These are phyloP conservation scores for Leptosphaerulina australis DNA, from an alignment of 2,329 filamentous ascomycete species.

Conservation along the genomic window DNA sequence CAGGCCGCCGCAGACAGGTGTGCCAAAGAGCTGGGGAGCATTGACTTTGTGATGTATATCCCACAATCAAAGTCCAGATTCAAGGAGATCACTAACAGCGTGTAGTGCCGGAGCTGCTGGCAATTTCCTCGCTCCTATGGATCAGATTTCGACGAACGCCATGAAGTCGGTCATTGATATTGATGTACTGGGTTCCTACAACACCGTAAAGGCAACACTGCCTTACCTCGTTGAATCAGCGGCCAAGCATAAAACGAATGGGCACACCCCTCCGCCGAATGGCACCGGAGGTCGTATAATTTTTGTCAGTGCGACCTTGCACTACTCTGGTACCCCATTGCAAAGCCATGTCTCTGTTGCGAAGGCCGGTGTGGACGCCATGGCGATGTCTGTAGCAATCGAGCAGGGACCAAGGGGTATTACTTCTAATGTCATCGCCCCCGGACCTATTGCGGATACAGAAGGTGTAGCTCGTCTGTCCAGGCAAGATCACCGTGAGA, in stretches of 20 bases:
- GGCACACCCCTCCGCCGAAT: conserved; percentile 53
- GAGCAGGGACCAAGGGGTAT: conserved; percentile 90
- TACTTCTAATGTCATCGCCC: conserved; percentile 86
- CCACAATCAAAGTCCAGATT: background rate
- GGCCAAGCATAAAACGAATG: conserved; percentile 64
- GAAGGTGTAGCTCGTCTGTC: conserved; percentile 63
- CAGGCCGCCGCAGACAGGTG: conserved; percentile 78
- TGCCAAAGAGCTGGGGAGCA: conserved; percentile 79
- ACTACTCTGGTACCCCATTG: conserved; percentile 84
- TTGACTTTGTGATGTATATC: conserved; percentile 88
- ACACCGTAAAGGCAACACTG: conserved; percentile 90
- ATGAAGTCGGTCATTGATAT: conserved; percentile 98
- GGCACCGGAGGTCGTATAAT: conserved; percentile 82
- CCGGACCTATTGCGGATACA: conserved; percentile 83
- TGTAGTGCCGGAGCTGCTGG: conserved; percentile 87
- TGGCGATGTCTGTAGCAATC: conserved; percentile 78
- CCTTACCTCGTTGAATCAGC: conserved; percentile 81
- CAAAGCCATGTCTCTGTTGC: conserved; percentile 91
- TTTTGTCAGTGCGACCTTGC: conserved; percentile 88
- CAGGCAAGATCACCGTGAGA: conserved; percentile 40
- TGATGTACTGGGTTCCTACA: conserved; percentile 90
- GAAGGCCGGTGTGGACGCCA: conserved; percentile 87
- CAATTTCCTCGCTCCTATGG: conserved; percentile 89
- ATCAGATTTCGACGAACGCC: conserved; percentile 81
- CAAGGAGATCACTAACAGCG: conserved; percentile 18